Evolutionary conservation across 1,284 basidiomycete species (phyloP).

Genomic region (Bjerkandera adusta): DNA sequence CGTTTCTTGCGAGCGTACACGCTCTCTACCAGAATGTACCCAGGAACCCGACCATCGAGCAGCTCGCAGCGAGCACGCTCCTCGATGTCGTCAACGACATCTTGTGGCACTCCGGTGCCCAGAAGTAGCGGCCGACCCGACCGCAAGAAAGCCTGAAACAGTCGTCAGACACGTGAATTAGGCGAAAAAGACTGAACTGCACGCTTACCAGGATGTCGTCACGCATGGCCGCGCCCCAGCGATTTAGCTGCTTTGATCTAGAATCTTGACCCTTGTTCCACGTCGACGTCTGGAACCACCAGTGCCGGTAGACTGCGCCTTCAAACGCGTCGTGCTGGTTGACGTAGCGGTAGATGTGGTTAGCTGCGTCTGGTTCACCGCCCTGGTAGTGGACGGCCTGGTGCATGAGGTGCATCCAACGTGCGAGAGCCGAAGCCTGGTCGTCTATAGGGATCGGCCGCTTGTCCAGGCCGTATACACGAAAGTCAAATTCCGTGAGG

Average conservation of each 20-base stretch:
- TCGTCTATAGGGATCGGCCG: conserved; percentile 35
- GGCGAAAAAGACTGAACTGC: not conserved
- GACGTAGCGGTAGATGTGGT: conserved; percentile 53
- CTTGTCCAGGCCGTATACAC: conserved; percentile 51
- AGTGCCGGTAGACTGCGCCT: conserved; percentile 50
- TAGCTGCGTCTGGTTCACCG: conserved; percentile 60
- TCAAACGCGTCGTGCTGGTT: conserved; percentile 50
- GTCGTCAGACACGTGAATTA: conserved; percentile 5
- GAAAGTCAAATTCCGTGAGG: conserved; percentile 68
- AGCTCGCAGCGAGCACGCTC: conserved; percentile 49
- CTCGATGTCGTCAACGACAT: conserved; percentile 52
- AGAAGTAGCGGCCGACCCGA: conserved; percentile 67
- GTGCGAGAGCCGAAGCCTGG: conserved; percentile 38
- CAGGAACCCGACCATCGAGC: conserved; percentile 40
- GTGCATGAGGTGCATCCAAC: conserved; percentile 54
- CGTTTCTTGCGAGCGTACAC: conserved; percentile 56
- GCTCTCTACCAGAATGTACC: conserved; percentile 54
- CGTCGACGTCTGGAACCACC: conserved; percentile 56
- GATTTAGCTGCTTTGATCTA: conserved; percentile 27
- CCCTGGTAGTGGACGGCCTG: conserved; percentile 53
- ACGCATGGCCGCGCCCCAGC: conserved; percentile 35
- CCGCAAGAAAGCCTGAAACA: conserved; percentile 54
- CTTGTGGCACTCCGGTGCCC: conserved; percentile 52
- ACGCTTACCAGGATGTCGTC: conserved; percentile 44
- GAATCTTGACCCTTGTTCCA: conserved; percentile 37